A percentile compares a stretch with the other conserved stretches of the same genome.
Evolutionary conservation across 225 moss, liverwort and hornwort species (phyloP).

Genomic region (Marchantia paleacea): DNA sequence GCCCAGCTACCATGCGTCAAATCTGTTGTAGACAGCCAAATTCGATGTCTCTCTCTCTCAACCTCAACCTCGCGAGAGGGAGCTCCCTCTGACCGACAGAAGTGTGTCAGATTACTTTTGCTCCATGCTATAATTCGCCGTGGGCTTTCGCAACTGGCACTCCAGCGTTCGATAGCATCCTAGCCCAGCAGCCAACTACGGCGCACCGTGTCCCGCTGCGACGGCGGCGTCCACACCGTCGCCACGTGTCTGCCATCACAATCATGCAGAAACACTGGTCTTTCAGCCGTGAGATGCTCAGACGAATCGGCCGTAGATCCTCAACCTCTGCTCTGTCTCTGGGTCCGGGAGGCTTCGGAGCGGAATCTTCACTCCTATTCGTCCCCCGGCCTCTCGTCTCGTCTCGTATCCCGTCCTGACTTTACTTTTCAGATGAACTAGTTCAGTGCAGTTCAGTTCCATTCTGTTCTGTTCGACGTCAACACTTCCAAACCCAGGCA

Average conservation of each 20-base stretch:
- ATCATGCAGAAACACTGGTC: constrained; percentile 5
- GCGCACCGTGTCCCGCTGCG: constrained; percentile 17
- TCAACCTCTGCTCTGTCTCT: neutral
- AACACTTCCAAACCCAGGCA: neutral
- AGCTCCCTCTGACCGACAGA: neutral
- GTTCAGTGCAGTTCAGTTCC: neutral
- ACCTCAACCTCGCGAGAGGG: no score
- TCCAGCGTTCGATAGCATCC: no score
- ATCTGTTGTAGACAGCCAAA: neutral
- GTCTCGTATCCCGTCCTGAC: no score
- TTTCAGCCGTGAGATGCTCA: constrained; percentile 7
- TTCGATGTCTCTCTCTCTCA: neutral
- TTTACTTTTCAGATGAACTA: neutral
- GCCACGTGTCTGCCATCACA: constrained; percentile 6
- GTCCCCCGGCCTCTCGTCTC: neutral
- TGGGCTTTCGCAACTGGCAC: neutral
- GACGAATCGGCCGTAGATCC: neutral
- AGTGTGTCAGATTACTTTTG: neutral
- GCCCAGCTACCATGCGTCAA: neutral
- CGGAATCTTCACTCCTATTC: constrained; percentile 18
- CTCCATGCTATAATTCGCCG: neutral
- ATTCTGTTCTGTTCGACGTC: neutral
- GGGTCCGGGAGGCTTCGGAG: neutral
- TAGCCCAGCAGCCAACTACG: neutral
- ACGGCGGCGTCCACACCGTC: constrained; percentile 16